Percentiles rank a stretch among this genome's conserved stretches.
phyloP scores from a whole-genome alignment of 2,329 filamentous ascomycete species.

The Sphaerulina vaccinii region DNA sequence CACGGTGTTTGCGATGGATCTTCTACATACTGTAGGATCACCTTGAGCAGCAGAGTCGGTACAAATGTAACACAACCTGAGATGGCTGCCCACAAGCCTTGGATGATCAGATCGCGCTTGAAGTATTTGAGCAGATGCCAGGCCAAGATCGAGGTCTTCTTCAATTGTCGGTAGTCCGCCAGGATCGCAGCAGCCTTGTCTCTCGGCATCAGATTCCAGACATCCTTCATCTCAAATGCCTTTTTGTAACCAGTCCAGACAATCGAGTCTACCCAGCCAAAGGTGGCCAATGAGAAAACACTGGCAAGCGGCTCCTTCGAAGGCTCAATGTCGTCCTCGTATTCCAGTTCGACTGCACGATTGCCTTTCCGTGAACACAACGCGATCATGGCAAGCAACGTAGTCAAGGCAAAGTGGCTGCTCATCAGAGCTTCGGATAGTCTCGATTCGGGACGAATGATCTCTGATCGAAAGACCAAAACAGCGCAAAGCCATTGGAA shows the following conservation, averaged over 20 bases:
- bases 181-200: constrained; percentile 85
- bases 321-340: constrained; percentile 83
- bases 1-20: constrained; percentile 69
- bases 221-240: constrained; percentile 75
- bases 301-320: constrained; percentile 85
- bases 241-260: constrained; percentile 86
- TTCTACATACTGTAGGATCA: constrained; percentile 93
- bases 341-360: constrained; percentile 81
- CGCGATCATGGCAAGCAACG: constrained; percentile 72
- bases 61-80: constrained; percentile 84
- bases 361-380: constrained; percentile 87
- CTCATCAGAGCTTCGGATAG: constrained; percentile 65
- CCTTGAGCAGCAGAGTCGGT: constrained; percentile 84
- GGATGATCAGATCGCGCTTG: constrained; percentile 69
- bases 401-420: constrained; percentile 70
- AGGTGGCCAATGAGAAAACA: constrained; percentile 81
- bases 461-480: constrained; percentile 76
- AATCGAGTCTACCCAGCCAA: constrained; percentile 85
- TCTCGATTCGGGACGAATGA: constrained; percentile 71
- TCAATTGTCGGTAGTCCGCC: constrained; percentile 77
- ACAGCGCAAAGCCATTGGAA: constrained; percentile 76
- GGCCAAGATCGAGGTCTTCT: constrained; percentile 75
- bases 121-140: constrained; percentile 85
- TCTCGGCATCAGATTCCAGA: constrained; percentile 87
- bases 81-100: constrained; percentile 76